These are phyloP conservation scores for Arthrobotrys sphaeroides DNA, from an alignment of 2,329 filamentous ascomycete species.

Conservation along the genomic window DNA sequence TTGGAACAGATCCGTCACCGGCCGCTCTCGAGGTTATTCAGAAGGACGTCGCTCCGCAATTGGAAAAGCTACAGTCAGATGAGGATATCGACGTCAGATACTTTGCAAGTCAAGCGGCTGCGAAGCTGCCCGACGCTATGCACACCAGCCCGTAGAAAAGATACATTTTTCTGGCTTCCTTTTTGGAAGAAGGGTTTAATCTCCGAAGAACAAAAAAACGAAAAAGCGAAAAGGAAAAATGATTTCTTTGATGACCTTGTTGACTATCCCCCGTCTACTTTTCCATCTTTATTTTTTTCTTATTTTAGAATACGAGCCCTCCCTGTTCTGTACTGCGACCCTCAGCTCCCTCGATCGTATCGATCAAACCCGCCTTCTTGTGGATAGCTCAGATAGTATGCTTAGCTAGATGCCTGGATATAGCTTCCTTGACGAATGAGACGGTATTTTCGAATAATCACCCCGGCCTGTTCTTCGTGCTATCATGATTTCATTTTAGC, in stretches of 20 bases:
- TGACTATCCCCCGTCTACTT: background rate
- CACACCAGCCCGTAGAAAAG: constrained; percentile 64
- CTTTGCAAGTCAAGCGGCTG: constrained; percentile 90
- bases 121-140: constrained; percentile 66
- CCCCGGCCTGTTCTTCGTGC: background rate
- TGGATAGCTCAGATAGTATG: constrained; percentile 44
- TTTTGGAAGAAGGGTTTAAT: background rate
- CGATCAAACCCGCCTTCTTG: constrained; percentile 12
- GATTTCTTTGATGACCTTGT: constrained; percentile 7
- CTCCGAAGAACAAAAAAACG: constrained; percentile 5
- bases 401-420: constrained; percentile 52
- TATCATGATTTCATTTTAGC: background rate
- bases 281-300: background rate
- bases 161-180: background rate
- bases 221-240: constrained; percentile 9
- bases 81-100: constrained; percentile 98
- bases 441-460: constrained; percentile 24
- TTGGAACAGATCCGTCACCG: constrained; percentile 70
- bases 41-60: constrained; percentile 83
- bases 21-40: constrained; percentile 82
- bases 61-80: constrained; percentile 96
- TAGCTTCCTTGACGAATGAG: constrained; percentile 50
- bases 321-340: constrained; percentile 7
- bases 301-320: constrained; percentile 36
- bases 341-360: background rate